Conservation (phyloP, 106 monocot species). For the Hemerocallis citrina region DNA sequence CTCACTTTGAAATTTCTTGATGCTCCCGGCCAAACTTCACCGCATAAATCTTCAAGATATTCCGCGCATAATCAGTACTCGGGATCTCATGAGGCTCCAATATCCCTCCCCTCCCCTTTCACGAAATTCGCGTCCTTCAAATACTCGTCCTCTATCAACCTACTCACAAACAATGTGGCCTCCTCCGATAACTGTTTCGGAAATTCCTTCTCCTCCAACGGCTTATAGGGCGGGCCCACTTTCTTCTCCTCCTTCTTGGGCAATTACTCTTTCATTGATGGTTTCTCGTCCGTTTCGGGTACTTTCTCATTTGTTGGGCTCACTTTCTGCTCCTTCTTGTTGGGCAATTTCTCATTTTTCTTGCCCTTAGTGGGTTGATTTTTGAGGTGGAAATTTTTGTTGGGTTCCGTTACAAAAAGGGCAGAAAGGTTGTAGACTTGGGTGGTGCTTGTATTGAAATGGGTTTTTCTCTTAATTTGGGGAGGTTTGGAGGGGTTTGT, state of each 20-base stretch:
- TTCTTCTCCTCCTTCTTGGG: background rate
- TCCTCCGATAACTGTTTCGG: background rate
- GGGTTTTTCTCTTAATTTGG: background rate
- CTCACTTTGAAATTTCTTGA: too few species aligned
- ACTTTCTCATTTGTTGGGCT: too few species aligned
- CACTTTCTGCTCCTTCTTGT: background rate
- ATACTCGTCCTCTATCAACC: background rate
- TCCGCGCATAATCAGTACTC: too few species aligned
- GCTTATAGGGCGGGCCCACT: background rate
- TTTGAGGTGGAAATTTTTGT: too few species aligned
- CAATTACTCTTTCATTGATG: too few species aligned
- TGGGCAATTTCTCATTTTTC: too few species aligned
- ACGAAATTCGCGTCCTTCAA: background rate
- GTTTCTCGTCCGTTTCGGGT: too few species aligned
- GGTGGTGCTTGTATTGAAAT: background rate
- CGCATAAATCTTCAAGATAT: too few species aligned
- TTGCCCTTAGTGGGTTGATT: too few species aligned
- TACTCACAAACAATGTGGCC: background rate
- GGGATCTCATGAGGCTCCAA: too few species aligned
- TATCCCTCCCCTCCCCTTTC: background rate
- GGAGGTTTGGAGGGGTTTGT: background rate
- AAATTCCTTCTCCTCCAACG: background rate
- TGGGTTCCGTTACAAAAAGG: background rate
- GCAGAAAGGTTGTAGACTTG: background rate
- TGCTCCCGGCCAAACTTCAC: too few species aligned